Evolutionary conservation across 768 basidiomycete genomes (phyloP), one percentile per base, ranked within the genome.

Genomic region (Obba rivulosa): DNA sequence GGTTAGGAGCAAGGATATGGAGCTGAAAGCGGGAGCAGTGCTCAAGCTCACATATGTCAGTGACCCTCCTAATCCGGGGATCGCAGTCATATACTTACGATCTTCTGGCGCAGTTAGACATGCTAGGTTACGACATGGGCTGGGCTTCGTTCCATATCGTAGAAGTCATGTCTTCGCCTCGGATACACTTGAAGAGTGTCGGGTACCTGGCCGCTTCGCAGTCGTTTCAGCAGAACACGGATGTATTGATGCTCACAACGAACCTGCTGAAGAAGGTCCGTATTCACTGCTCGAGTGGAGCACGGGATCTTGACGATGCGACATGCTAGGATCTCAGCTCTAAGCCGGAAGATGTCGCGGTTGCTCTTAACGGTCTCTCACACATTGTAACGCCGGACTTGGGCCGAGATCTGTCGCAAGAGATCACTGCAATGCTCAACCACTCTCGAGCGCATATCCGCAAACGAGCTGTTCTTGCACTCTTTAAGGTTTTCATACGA

Each of bases 111-210:
- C 60, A 98, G 95, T 83, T 99, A 54, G 92, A 98, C 64, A 98
- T 99, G 96, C 69, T 99, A 45, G 96, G 85, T 45, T 92, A 86
- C 62, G 92, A 87, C 70, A 96, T 88, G 83, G 80, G 81, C 50
- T 96, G 92, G 83, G 94, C 94, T 39, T 90, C 96, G 8, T 99
- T 99, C 60, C 84, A 95, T 65, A 87, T 99, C 45, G 85, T 98
- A 5, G 96, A 99, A 63, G 92, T 95, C 65, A 99, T 99, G 96
- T 92, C 92, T 34, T 93, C 92, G 3, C 72, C 87, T 3, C 85
- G 85, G 62, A 80, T 85, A 56, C 94, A 98, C 68, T 76, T 98
- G 56, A 99, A 99, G 74, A 83, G 81, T 22, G 85, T 98, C 42
- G 96, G 96, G 11, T 98, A 99, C 67, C 85, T 99, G 20, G 96